Conservation (phyloP, 2,329 filamentous ascomycete genomes). For the Fusarium anguioides region DNA sequence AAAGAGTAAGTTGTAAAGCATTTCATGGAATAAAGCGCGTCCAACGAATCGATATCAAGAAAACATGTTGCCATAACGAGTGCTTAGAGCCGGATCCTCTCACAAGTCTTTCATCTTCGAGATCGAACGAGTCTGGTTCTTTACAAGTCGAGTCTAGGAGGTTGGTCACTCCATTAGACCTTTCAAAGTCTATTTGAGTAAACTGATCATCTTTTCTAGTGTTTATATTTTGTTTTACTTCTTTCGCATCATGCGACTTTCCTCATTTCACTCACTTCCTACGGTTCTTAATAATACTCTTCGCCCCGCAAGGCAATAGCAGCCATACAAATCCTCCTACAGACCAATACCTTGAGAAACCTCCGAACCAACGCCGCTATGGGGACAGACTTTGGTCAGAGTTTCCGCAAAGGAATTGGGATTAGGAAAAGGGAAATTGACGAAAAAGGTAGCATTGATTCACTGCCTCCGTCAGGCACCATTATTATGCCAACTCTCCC, state of each 20-base stretch:
- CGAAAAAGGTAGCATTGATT: conserved; percentile 39
- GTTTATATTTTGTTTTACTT: neutral
- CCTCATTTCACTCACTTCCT: conserved; percentile 41
- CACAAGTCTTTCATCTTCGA: conserved; percentile 26
- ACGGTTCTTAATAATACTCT: conserved; percentile 40
- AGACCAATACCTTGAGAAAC: conserved; percentile 25
- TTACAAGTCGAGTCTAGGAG: conserved; percentile 11
- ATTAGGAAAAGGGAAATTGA: conserved; percentile 40
- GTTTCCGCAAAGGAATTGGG: conserved; percentile 34
- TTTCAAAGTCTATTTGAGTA: conserved; percentile 6
- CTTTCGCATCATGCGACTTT: conserved; percentile 42
- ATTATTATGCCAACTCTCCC: conserved; percentile 40
- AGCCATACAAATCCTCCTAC: conserved; percentile 31
- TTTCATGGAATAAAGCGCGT: conserved; percentile 33
- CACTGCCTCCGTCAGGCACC: conserved; percentile 43
- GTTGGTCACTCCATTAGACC: conserved; percentile 9
- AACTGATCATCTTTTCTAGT: conserved; percentile 28
- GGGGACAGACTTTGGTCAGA: conserved; percentile 41
- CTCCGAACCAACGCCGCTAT: conserved; percentile 40
- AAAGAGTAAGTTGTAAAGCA: conserved; percentile 35
- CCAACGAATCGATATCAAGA: conserved; percentile 19
- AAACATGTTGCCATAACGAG: conserved; percentile 17
- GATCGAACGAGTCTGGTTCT: conserved; percentile 16
- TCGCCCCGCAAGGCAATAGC: conserved; percentile 29
- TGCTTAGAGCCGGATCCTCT: conserved; percentile 23